A percentile compares a stretch with the other conserved stretches of the same genome.
Conservation (phyloP, 345 rosid species). For the Bruguiera parviflora region DNA sequence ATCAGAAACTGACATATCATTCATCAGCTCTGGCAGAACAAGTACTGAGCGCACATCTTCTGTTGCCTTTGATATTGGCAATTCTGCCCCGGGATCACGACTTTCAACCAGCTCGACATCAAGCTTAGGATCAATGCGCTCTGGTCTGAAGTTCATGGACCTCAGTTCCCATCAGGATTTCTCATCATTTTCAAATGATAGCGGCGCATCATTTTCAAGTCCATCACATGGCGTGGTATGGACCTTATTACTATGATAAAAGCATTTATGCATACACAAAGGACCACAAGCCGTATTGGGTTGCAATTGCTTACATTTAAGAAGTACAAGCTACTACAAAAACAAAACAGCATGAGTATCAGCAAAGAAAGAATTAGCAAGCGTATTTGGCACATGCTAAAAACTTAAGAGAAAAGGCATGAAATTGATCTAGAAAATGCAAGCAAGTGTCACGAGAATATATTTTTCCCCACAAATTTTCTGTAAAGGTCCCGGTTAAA, state of each 20-base stretch:
- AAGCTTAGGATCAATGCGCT: conserved; percentile 54
- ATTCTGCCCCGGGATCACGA: conserved; percentile 39
- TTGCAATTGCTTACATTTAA: too few species aligned
- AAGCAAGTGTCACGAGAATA: too few species aligned
- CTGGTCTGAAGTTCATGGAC: conserved; percentile 45
- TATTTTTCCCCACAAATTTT: too few species aligned
- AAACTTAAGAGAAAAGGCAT: too few species aligned
- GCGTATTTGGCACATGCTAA: too few species aligned
- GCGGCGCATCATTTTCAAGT: conserved; percentile 52
- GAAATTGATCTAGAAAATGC: too few species aligned
- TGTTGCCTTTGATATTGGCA: conserved; percentile 44
- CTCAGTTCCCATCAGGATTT: conserved; percentile 39
- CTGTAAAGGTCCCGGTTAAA: too few species aligned
- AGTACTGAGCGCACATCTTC: conserved; percentile 56
- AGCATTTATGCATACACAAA: neutral
- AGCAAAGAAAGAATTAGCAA: too few species aligned
- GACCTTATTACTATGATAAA: neutral
- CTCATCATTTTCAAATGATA: conserved; percentile 56
- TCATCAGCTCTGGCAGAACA: conserved; percentile 77
- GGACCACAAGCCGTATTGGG: too few species aligned
- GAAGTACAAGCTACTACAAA: too few species aligned
- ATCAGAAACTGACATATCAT: conserved; percentile 66
- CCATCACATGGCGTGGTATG: conserved; percentile 59
- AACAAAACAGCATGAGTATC: too few species aligned
- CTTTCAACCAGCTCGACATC: conserved; percentile 55